Evolutionary conservation across 768 basidiomycete genomes (phyloP), one percentile per base, ranked within the genome.

Genomic region (Atractiella rhizophila): DNA sequence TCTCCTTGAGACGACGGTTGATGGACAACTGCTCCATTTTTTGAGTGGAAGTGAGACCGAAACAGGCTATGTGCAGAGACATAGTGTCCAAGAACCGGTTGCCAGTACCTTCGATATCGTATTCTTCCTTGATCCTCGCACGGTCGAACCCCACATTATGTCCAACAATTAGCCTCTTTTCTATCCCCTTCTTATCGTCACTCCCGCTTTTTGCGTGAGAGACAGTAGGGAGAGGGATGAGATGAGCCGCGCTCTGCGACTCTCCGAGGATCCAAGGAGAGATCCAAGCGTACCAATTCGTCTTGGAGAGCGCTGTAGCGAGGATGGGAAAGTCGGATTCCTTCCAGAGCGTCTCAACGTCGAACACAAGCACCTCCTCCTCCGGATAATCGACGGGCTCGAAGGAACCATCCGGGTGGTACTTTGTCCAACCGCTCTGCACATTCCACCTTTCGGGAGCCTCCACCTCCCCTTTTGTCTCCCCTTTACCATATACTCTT

Each of bases 111-210:
- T 60, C 51, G 5, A 88, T 55, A 47, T 61, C 61, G 55, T 96
- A 96, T 57, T 98, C 91, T 47, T 88, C 78, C 24, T 58, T 56
- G 26, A 88, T 63, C 10, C 86, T 68, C 13, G 70, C 74, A 15
- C 86, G 70, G 57, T 98, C 91, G 57, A 83, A 96, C 1, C 83
- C 78, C 31, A 96, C 74, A 53, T 91, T 91, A 59, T 98, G 91
- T 3, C 91, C 88, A 24, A 94, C 73, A 20, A 94, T 63, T 24
- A 94, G 55, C 12, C 73, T 68, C n/a, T n/a, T 4, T 2, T 8
- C 36, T 20, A 26, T 7, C 19, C 10, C 37, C 10, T 8, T 8
- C 8, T 9, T 16, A 5, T 41, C n/a, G 2, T 7, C 40, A 9
- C 12, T 20, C 12, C 34, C 34, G 11, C 21, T 11, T 18, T 20